Evolutionary conservation across 176 grass and related monocot genomes (phyloP), one percentile per base, ranked within the genome.

Genomic region (Dactylis glomerata): DNA sequence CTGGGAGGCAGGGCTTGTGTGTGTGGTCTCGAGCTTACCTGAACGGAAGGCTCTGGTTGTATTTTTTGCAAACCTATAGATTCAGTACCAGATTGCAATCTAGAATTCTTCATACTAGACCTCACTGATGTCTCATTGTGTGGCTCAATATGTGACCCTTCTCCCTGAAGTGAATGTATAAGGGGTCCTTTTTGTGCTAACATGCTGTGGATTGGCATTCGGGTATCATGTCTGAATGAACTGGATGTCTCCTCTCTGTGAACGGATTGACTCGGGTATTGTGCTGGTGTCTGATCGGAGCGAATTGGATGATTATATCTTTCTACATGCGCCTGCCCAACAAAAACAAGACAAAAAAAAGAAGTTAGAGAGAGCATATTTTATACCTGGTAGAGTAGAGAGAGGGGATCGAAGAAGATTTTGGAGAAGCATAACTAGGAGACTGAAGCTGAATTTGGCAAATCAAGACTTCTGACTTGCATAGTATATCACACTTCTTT

Each of bases 241-340:
- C 58, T 68, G 46, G 52, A 67, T 56, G 69, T 23, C 56, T 81
- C 78, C 69, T 75, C 85, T 76, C 85, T 66, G 8, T 42, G 59
- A 82, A 82, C 79, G 56, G 78, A 76, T 76, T 6, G 66, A 57
- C 16, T 54, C 23, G 45, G 24, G 5, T 23, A 71, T 37, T 56
- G 47, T 41, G 33, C 65, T 30, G 22, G 15, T 41, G 23, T 38
- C 66, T 72, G 45, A 33, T 41, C 14, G 26, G 47, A 52, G 46
- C 8, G 22, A 82, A 76, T 30, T 67, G 5, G 79, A n/a, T 69
- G 45, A 46, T 58, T 4, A 5, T 72, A 45, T 80, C 73, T 82
- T 77, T 82, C 61, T 57, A 69, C 30, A 49, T 82, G 79, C 11
- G 1, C 61, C 62, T 82, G 79, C 36, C 46, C 9, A 20, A 82